Conservation (phyloP, 2,329 filamentous ascomycete genomes). For the Cryphonectria radicalis region DNA sequence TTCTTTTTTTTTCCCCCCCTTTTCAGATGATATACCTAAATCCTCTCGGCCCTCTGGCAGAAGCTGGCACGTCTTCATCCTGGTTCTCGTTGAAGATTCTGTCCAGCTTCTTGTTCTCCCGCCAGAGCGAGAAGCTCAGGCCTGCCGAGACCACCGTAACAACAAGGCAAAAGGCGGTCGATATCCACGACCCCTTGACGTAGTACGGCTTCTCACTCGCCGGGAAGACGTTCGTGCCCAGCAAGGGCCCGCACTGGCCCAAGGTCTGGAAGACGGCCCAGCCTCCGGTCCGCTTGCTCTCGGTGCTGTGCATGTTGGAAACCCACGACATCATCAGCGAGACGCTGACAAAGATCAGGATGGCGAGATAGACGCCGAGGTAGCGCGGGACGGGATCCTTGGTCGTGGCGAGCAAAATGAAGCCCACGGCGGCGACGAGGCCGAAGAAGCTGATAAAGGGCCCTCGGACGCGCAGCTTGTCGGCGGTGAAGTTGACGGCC, state of each 20-base stretch:
- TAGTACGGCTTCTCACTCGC: slow-evolving; percentile 40
- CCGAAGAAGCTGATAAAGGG: slow-evolving; percentile 43
- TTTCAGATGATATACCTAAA: slow-evolving; percentile 21
- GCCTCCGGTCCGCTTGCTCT: slow-evolving; percentile 42
- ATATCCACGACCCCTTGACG: slow-evolving; percentile 35
- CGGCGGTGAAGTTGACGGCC: slow-evolving; percentile 41
- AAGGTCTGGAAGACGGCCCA: slow-evolving; percentile 44
- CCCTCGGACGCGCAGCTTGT: slow-evolving; percentile 42
- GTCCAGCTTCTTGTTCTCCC: slow-evolving; percentile 21
- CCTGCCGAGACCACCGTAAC: slow-evolving; percentile 17
- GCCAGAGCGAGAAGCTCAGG: slow-evolving; percentile 23
- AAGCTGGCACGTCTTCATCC: slow-evolving; percentile 12
- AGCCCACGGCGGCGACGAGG: slow-evolving; percentile 43
- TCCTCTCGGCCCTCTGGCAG: slow-evolving; percentile 6
- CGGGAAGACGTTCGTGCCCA: slow-evolving; percentile 42
- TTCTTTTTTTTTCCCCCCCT: no score
- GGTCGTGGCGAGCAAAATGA: slow-evolving; percentile 45
- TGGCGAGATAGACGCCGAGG: slow-evolving; percentile 43
- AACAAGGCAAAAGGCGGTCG: slow-evolving; percentile 20
- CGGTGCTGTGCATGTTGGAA: slow-evolving; percentile 42
- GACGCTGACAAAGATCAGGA: slow-evolving; percentile 44
- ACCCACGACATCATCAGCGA: slow-evolving; percentile 43
- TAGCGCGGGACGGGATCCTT: slow-evolving; percentile 40
- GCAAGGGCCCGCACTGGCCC: slow-evolving; percentile 40
- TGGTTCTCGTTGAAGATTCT: slow-evolving; percentile 13